These are phyloP conservation scores for Verticillium nubilum DNA, from an alignment of 2,329 filamentous ascomycete species.

Conservation along the genomic window DNA sequence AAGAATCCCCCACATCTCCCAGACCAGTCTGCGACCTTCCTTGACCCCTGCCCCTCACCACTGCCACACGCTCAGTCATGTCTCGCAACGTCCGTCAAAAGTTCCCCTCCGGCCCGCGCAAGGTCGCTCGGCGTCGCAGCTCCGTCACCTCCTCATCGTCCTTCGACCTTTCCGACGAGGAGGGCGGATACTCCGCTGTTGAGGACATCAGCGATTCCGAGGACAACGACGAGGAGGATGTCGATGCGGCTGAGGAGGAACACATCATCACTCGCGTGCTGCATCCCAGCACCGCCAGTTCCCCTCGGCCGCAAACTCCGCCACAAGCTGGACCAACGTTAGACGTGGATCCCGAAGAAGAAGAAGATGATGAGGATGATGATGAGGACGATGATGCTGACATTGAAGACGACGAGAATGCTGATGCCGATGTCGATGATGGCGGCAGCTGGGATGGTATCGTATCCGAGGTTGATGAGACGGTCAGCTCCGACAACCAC, in stretches of 20 bases:
- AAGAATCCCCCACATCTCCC: not conserved
- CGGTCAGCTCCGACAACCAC: constrained; percentile 35
- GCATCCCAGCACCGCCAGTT: constrained; percentile 28
- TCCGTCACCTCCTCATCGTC: constrained; percentile 46
- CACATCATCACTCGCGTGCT: constrained; percentile 54
- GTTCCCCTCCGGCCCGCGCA: constrained; percentile 34
- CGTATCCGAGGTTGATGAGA: constrained; percentile 40
- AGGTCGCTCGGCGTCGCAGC: constrained; percentile 39
- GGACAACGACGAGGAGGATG: constrained; percentile 73
- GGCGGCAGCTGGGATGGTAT: constrained; percentile 52
- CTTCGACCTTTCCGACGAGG: constrained; percentile 59
- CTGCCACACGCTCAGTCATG: constrained; percentile 29
- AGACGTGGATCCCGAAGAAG: constrained; percentile 32
- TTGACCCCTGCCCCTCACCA: not conserved
- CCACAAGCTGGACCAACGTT: not conserved
- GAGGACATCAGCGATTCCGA: constrained; percentile 75
- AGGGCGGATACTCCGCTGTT: constrained; percentile 68
- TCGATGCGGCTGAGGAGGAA: constrained; percentile 72
- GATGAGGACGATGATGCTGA: constrained; percentile 33
- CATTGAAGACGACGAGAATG: constrained; percentile 29
- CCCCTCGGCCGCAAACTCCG: constrained; percentile 45
- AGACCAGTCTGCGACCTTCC: not conserved
- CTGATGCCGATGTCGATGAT: constrained; percentile 32
- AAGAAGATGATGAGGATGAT: constrained; percentile 28
- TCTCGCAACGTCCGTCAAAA: constrained; percentile 49